Percentiles rank a stretch among this genome's conserved stretches.
phyloP scores from a whole-genome alignment of 1,284 basidiomycete species.

The Pseudozyma sp. region DNA sequence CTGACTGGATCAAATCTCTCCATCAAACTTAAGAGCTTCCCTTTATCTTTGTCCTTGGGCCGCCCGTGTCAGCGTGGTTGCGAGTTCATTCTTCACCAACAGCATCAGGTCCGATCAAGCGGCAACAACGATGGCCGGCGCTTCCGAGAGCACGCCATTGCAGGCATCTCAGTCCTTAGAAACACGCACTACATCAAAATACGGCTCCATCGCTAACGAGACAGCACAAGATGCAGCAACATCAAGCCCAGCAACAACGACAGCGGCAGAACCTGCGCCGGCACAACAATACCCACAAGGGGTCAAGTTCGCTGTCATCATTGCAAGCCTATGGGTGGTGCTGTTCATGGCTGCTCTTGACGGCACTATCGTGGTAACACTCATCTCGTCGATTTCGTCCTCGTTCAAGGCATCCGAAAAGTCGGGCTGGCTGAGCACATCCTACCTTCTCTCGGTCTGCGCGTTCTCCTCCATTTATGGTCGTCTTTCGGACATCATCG shows the following conservation, averaged over 20 bases:
- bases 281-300: conserved; percentile 21
- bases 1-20: too few species aligned
- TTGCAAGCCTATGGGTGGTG: conserved; percentile 64
- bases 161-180: background rate
- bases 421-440: conserved; percentile 64
- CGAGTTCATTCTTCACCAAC: too few species aligned
- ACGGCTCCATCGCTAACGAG: conserved; percentile 12
- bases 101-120: background rate
- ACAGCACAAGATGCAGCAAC: conserved; percentile 12
- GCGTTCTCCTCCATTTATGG: conserved; percentile 67
- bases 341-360: conserved; percentile 64
- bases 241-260: background rate
- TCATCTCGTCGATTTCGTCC: conserved; percentile 63
- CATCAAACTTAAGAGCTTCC: too few species aligned
- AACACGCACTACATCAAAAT: background rate
- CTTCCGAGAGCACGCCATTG: conserved; percentile 27
- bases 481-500: conserved; percentile 64
- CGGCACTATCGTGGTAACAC: conserved; percentile 66
- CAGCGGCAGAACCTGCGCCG: background rate
- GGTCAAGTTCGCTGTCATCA: conserved; percentile 57
- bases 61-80: too few species aligned
- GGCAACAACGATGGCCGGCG: conserved; percentile 20
- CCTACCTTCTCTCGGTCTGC: conserved; percentile 66
- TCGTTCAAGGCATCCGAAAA: conserved; percentile 65
- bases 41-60: too few species aligned